phyloP scores from a whole-genome alignment of 108 stramenopile genomes.

The Fragilaria crotonensis region DNA sequence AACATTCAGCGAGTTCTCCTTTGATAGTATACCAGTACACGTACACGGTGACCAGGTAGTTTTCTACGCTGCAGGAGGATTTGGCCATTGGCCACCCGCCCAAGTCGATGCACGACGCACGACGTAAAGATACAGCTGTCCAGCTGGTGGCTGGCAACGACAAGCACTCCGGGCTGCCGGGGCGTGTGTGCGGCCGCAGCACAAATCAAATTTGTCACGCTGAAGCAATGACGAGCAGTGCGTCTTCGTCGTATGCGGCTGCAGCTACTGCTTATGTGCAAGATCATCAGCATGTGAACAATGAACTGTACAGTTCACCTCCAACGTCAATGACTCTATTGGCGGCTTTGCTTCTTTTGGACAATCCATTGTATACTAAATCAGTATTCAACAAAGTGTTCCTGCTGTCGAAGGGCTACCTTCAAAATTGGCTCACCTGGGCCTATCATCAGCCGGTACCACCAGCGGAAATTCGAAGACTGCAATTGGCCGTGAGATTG shows the following conservation, averaged over 20 bases:
- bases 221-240: neutral
- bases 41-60: too few relatives aligned
- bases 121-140: too few relatives aligned
- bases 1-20: too few relatives aligned
- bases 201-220: too few relatives aligned
- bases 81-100: too few relatives aligned
- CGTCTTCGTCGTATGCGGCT: neutral
- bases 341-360: slow-evolving; percentile 33
- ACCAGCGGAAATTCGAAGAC: slow-evolving; percentile 6
- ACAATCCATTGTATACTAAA: slow-evolving; percentile 19
- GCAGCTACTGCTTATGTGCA: neutral
- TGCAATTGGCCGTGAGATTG: slow-evolving; percentile 26
- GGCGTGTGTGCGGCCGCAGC: too few relatives aligned
- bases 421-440: slow-evolving; percentile 70
- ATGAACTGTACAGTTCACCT: slow-evolving; percentile 11
- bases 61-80: too few relatives aligned
- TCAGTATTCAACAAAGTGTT: slow-evolving; percentile 28
- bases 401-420: slow-evolving; percentile 41
- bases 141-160: too few relatives aligned
- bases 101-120: too few relatives aligned
- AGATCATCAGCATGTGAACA: neutral
- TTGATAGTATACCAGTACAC: too few relatives aligned
- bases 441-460: slow-evolving; percentile 46
- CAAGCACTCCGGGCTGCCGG: too few relatives aligned
- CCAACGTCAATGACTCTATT: slow-evolving; percentile 33